Base-by-base conservation (phyloP, 805 yeast genomes). In the Myxozyma geophila region DNA sequence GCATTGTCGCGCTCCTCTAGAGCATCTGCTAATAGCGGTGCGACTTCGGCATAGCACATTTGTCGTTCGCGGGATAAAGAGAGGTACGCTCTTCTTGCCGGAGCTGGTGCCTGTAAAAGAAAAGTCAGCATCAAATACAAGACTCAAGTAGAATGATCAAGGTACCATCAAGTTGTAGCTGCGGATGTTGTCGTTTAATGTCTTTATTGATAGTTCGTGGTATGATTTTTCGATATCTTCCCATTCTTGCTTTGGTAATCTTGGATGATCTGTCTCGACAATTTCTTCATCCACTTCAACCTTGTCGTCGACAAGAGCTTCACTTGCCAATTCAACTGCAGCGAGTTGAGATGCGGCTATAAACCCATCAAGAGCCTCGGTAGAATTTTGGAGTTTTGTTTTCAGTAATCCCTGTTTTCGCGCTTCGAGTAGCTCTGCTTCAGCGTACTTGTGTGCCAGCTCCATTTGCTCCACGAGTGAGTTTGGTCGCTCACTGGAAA, bases 401-500 rank as follows among this genome's bases (percentile, higher is more conserved):
- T 47, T 23, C 12, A 56, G 47, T 21, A 56, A 21, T 7, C 59
- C 59, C 7, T 23, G 21, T 28, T 36, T 43, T 10, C 43, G 46
- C 17, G 51, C 53, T 23, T 36, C 58, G 8, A 39, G 44, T 9
- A 53, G 49, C 54, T 53, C 55, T 13, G 60, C 55, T 9, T 49
- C 60, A 7, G 55, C 35, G 19, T 49, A 57, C 23, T 46, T 39
- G 13, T 48, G 13, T 4, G 60, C 55, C n/a, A 40, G 40, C n/a
- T 33, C 50, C 55, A 49, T 39, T 36, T 57, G 59, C 17, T 47
- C 48, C 28, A 39, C 53, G 7, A 56, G 39, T 1, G 53, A 13
- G 9, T 9, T 78, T 87, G 5, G 81, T 85, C 13, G 82, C 35
- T 62, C 62, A 9, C 39, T 28, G 0, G 70, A 49, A 15, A 68